A percentile compares a stretch with the other conserved stretches of the same genome.
Evolutionary conservation across 495 filamentous ascomycete species (phyloP).

Genomic region (Trichoderma orchidacearum): DNA sequence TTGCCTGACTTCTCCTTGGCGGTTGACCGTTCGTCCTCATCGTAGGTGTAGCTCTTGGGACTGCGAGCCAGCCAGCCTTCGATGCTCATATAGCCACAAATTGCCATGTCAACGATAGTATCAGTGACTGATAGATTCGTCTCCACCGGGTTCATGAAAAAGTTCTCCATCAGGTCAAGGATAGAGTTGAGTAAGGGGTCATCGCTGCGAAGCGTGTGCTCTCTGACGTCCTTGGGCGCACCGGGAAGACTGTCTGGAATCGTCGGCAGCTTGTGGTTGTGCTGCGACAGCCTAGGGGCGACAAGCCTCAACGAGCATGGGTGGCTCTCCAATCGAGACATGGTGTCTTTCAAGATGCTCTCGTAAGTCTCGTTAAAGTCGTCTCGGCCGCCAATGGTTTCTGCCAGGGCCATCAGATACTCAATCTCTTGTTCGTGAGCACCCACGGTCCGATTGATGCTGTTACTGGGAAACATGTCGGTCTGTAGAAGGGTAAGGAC

Average conservation of each 20-base stretch:
- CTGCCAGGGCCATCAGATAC: constrained; percentile 56
- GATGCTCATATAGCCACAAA: constrained; percentile 68
- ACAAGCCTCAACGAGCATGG: constrained; percentile 51
- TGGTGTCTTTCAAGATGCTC: constrained; percentile 66
- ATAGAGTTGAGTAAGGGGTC: constrained; percentile 67
- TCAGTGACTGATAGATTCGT: constrained; percentile 80
- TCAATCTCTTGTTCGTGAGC: constrained; percentile 71
- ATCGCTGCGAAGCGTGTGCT: constrained; percentile 48
- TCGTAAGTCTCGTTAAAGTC: constrained; percentile 70
- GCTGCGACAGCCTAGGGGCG: constrained; percentile 26
- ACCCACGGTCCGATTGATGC: constrained; percentile 53
- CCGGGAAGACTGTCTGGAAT: constrained; percentile 37
- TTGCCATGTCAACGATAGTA: constrained; percentile 64
- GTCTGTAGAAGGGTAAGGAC: constrained; percentile 60
- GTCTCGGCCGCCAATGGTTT: constrained; percentile 54
- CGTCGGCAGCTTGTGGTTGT: constrained; percentile 34
- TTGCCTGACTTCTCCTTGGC: background rate
- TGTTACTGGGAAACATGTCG: constrained; percentile 34
- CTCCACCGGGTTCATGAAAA: constrained; percentile 81
- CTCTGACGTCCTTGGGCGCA: constrained; percentile 38
- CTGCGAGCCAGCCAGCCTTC: constrained; percentile 84
- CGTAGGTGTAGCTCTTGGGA: constrained; percentile 44
- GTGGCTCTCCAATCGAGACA: constrained; percentile 67
- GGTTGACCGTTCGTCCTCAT: constrained; percentile 19
- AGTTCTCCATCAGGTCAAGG: constrained; percentile 55